Conservation (phyloP, 768 basidiomycete genomes). For the Fistulinella prunicolor region DNA sequence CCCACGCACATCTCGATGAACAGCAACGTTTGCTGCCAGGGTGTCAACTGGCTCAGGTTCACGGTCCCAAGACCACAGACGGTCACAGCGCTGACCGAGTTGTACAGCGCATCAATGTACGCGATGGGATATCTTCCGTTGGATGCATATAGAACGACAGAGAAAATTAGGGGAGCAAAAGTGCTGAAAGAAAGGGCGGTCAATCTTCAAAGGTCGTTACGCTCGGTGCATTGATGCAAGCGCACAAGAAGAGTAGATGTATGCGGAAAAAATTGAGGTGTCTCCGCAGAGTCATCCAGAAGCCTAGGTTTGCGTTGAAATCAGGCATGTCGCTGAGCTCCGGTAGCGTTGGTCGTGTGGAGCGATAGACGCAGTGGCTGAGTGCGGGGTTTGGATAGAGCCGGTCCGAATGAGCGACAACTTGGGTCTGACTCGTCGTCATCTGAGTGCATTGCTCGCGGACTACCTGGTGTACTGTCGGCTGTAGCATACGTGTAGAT, state of each 20-base stretch:
- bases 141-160: slow-evolving; percentile 77
- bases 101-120: slow-evolving; percentile 78
- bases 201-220: slow-evolving; percentile 1
- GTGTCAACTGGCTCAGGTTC: slow-evolving; percentile 64
- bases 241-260: slow-evolving; percentile 62
- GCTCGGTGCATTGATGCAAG: slow-evolving; percentile 7
- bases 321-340: slow-evolving; percentile 5
- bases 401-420: too few species aligned
- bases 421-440: slow-evolving; percentile 11
- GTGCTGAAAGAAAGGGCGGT: slow-evolving; percentile 42
- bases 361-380: background rate
- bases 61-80: slow-evolving; percentile 75
- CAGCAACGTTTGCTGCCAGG: slow-evolving; percentile 65
- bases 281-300: slow-evolving; percentile 32
- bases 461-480: slow-evolving; percentile 21
- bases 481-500: slow-evolving; percentile 25
- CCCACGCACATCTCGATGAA: slow-evolving; percentile 80
- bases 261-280: slow-evolving; percentile 68
- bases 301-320: slow-evolving; percentile 1
- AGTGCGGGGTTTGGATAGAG: too few species aligned
- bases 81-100: slow-evolving; percentile 73
- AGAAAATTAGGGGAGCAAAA: slow-evolving; percentile 74
- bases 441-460: slow-evolving; percentile 23
- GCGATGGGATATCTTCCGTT: slow-evolving; percentile 70
- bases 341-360: background rate